phyloP scores from a whole-genome alignment of 1,139 yeast species.

The Citeromyces hawaiiensis region DNA sequence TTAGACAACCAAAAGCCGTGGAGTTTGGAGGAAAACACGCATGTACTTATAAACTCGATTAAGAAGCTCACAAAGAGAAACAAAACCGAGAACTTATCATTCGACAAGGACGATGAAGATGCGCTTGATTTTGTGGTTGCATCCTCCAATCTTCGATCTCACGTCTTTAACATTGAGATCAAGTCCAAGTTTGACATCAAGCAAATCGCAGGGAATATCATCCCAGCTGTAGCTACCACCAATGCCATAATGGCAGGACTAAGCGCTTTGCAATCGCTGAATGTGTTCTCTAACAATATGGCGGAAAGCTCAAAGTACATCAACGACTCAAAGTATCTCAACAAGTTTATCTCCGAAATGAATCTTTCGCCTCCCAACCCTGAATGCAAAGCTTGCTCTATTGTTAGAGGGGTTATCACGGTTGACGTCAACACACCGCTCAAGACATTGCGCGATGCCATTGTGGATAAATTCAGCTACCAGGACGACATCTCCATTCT shows the following conservation, averaged over 20 bases:
- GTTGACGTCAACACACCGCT: conserved; percentile 19
- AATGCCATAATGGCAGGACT: conserved; percentile 92
- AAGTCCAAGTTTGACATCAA: conserved; percentile 82
- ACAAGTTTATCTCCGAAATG: conserved; percentile 57
- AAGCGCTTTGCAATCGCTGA: conserved; percentile 60
- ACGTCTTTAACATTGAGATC: conserved; percentile 55
- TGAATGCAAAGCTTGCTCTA: conserved; percentile 62
- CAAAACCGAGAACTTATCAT: conserved; percentile 30
- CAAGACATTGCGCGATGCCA: conserved; percentile 27
- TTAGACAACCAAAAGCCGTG: conserved; percentile 48
- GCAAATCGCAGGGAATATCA: conserved; percentile 93
- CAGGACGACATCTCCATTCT: conserved; percentile 56
- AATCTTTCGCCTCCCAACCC: conserved; percentile 46
- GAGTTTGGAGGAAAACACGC: conserved; percentile 50
- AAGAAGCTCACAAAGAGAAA: conserved; percentile 37
- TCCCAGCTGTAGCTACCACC: conserved; percentile 97
- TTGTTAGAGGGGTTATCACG: conserved; percentile 35
- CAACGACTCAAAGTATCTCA: conserved; percentile 55
- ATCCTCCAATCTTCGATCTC: conserved; percentile 73
- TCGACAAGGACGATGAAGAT: conserved; percentile 93
- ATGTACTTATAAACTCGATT: conserved; percentile 41
- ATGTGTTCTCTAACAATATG: conserved; percentile 25
- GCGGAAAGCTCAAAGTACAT: conserved; percentile 32
- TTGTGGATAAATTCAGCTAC: conserved; percentile 38
- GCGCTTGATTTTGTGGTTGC: conserved; percentile 81